A percentile compares a stretch with the other conserved stretches of the same genome.
phyloP scores from a whole-genome alignment of 495 filamentous ascomycete species.

The Penicillium steckii region DNA sequence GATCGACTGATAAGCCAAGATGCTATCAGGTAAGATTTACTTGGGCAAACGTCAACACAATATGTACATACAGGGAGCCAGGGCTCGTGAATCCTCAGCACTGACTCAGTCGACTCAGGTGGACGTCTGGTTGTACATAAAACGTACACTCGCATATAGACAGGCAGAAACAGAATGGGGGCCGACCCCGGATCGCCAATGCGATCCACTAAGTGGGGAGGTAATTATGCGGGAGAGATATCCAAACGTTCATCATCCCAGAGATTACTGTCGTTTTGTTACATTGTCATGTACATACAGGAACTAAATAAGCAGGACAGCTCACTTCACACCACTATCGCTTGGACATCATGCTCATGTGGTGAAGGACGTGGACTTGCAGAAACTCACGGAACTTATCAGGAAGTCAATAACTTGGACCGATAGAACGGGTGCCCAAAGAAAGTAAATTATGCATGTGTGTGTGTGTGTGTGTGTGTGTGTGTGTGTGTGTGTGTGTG shows the following conservation, averaged over 20 bases:
- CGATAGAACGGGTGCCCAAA: conserved; percentile 12
- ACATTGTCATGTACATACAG: neutral
- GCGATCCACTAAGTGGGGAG: conserved; percentile 13
- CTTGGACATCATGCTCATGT: neutral
- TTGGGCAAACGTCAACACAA: neutral
- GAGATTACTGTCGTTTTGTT: too few relatives aligned
- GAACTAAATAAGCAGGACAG: neutral
- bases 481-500: too few relatives aligned
- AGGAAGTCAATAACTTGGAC: neutral
- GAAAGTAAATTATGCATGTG: conserved; percentile 12
- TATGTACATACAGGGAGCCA: neutral
- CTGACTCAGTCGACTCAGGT: too few relatives aligned
- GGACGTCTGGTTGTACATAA: too few relatives aligned
- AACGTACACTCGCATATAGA: too few relatives aligned
- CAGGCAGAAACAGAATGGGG: neutral
- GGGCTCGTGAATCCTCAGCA: too few relatives aligned
- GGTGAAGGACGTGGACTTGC: neutral
- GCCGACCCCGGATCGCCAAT: conserved; percentile 27
- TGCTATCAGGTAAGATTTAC: neutral
- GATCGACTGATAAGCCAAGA: neutral
- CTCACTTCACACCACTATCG: neutral
- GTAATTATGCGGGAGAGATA: neutral
- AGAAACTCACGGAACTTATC: conserved; percentile 7
- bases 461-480: too few relatives aligned
- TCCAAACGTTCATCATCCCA: conserved; percentile 1